Evolutionary conservation across 1,139 yeast genomes (phyloP), one percentile per base, ranked within the genome.

Genomic region (Pichia sp.): DNA sequence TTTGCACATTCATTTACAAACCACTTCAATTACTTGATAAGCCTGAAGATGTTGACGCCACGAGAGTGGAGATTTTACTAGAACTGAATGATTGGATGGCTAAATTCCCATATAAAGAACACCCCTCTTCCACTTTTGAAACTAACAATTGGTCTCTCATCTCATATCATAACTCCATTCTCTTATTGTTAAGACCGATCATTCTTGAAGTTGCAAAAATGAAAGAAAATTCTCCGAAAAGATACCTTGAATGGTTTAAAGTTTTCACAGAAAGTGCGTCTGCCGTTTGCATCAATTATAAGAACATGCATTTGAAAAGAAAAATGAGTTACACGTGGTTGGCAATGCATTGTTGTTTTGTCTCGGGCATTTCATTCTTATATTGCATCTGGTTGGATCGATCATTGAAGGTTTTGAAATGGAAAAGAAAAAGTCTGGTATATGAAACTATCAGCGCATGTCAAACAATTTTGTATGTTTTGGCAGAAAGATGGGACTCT

Each of bases 11-110:
- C 46, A 64, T 66, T 14, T 63, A 64, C 44, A 61, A 58, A 30
- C 67, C 67, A 2, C 22, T 53, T 14, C 53, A 47, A 34, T 33
- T 55, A 18, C 39, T 53, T 17, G 59, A 55, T 24, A 42, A 47
- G 22, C 46, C 44, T 1, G 59, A 58, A n/a, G 62, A 59, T 33
- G 45, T 56, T 7, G 66, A 63, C 39, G 40, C 61, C 7, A 62
- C 65, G 4, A 47, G 67, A 36, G 55, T 59, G 4, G 58, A 56
- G 35, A 65, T 65, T 10, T 47, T 64, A 20, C 43, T 65, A 3
- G 68, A 65, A 38, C 45, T 66, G 38, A 63, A 63, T 38, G 56
- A 55, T n/a, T 66, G 69, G 68, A 58, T 61, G 53, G 38, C 51
- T 2, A 58, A 61, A n/a, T 63, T 62, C 45, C 67, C 68, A 2